Conservation (phyloP, 2,329 filamentous ascomycete species). For the Phialocephala sp. region DNA sequence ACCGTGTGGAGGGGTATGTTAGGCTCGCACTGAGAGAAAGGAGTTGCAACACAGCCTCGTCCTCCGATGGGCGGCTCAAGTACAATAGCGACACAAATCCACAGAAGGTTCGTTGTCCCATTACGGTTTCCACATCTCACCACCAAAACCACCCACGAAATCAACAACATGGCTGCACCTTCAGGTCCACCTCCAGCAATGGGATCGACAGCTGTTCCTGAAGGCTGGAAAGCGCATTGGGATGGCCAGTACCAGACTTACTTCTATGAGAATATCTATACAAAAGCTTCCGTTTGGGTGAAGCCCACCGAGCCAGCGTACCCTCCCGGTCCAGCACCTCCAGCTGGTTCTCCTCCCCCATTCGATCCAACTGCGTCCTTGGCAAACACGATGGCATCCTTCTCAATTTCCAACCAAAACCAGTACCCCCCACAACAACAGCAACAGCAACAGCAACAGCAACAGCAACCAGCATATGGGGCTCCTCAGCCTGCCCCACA, state of each 20-base stretch:
- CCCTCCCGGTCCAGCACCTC: constrained; percentile 2
- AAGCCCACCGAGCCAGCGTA: constrained; percentile 1
- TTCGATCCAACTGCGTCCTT: neutral
- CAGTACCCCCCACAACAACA: neutral
- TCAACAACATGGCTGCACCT: neutral
- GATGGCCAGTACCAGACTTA: constrained; percentile 3
- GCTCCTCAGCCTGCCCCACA: neutral
- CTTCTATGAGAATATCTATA: constrained; percentile 12
- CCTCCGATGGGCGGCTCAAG: neutral
- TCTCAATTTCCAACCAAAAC: constrained; percentile 4
- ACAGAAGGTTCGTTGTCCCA: neutral
- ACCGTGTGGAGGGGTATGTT: neutral
- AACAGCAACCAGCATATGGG: neutral
- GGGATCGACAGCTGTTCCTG: neutral
- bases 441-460: neutral
- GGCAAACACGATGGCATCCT: constrained; percentile 5
- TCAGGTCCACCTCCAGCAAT: constrained; percentile 7
- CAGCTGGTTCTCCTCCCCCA: neutral
- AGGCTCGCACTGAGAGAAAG: neutral
- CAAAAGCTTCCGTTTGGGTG: constrained; percentile 9
- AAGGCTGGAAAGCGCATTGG: constrained; percentile 6
- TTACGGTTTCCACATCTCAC: neutral
- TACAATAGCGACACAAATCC: neutral
- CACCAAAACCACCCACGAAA: neutral
- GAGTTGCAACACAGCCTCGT: neutral